Evolutionary conservation across 305 asterid species (phyloP).

Genomic region (Fraxinus nigra): DNA sequence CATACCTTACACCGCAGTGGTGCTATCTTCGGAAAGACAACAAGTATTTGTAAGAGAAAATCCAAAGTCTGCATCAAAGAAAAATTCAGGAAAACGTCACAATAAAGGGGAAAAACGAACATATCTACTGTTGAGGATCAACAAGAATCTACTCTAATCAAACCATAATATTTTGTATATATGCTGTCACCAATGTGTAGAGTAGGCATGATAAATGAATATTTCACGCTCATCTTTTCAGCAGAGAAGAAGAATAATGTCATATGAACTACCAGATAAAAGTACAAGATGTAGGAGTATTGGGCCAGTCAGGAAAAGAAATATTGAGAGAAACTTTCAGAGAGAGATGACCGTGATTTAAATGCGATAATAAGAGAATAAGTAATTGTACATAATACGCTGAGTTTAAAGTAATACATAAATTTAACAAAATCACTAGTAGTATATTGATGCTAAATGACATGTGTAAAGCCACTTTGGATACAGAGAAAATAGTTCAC

Average conservation of each 20-base stretch:
- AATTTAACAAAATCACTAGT: background rate
- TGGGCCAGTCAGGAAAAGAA: background rate
- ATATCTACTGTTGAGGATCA: background rate
- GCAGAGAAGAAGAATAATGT: background rate
- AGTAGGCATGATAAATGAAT: background rate
- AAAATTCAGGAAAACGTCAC: conserved; percentile 23
- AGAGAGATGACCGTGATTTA: background rate
- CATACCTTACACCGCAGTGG: conserved; percentile 81
- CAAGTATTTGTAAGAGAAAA: conserved; percentile 78
- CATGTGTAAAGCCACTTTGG: background rate
- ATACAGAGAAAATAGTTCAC: background rate
- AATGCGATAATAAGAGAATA: background rate
- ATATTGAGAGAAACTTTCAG: background rate
- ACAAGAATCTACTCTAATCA: background rate
- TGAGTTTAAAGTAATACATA: background rate
- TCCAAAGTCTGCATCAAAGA: conserved; percentile 71
- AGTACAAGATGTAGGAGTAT: background rate
- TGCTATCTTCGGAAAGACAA: conserved; percentile 73
- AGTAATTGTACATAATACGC: background rate
- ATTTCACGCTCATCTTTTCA: background rate
- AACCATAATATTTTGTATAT: background rate
- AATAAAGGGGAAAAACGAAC: background rate
- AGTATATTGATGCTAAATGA: background rate
- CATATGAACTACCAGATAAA: background rate
- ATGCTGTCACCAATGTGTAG: background rate